These are phyloP conservation scores for Candida mattraensis DNA, from an alignment of 805 yeast species.

Conservation along the genomic window DNA sequence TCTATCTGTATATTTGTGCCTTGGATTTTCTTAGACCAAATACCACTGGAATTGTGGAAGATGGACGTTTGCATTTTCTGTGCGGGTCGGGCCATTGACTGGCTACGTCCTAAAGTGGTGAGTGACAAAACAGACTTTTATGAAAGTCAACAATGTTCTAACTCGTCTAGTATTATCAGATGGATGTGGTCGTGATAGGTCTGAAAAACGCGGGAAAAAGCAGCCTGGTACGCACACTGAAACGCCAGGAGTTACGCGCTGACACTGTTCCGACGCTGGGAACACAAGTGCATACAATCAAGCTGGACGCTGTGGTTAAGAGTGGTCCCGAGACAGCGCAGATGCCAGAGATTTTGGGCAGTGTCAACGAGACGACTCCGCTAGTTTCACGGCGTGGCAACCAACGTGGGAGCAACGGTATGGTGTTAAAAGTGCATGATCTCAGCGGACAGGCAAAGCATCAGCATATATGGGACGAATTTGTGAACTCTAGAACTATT, in stretches of 20 bases:
- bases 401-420: constrained; percentile 6
- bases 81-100: constrained; percentile 4
- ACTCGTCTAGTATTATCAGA: constrained; percentile 23
- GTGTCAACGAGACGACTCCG: constrained; percentile 4
- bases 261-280: constrained; percentile 31
- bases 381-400: constrained; percentile 1
- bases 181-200: constrained; percentile 31
- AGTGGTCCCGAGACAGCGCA: constrained; percentile 11
- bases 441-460: constrained; percentile 32
- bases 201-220: constrained; percentile 33
- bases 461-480: constrained; percentile 26
- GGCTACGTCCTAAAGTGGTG: constrained; percentile 21
- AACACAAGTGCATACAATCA: constrained; percentile 13
- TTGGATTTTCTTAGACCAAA: too few species aligned
- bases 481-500: constrained; percentile 8
- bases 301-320: constrained; percentile 9
- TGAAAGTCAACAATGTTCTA: constrained; percentile 5
- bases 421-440: constrained; percentile 27
- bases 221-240: constrained; percentile 23
- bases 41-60: neutral
- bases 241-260: constrained; percentile 2
- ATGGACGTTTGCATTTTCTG: constrained; percentile 10
- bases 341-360: too few species aligned
- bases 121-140: constrained; percentile 5
- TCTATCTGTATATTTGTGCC: too few species aligned